phyloP scores from a whole-genome alignment of 1,139 yeast genomes.

The Kurtzmaniella quercitrusa region DNA sequence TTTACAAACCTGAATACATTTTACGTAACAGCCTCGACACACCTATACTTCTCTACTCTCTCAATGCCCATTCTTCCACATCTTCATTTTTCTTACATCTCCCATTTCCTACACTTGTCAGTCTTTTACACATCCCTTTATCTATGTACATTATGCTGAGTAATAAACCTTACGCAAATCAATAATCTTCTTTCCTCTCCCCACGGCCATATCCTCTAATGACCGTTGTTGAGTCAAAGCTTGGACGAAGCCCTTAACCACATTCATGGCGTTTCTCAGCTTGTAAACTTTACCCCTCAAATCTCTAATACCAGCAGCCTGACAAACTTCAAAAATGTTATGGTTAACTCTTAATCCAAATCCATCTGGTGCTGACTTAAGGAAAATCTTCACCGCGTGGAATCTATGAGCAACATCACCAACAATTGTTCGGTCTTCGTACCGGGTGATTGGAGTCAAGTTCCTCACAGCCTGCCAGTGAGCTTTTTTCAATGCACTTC shows the following conservation, averaged over 20 bases:
- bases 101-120: not conserved
- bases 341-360: conserved; percentile 93
- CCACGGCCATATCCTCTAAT: conserved; percentile 82
- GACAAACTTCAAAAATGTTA: conserved; percentile 86
- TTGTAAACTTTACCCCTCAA: conserved; percentile 87
- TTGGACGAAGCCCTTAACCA: conserved; percentile 84
- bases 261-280: conserved; percentile 92
- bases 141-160: conserved; percentile 29
- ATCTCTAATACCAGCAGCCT: conserved; percentile 93
- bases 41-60: too few species aligned
- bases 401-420: conserved; percentile 80
- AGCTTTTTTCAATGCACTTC: conserved; percentile 78
- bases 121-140: not conserved
- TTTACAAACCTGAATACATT: too few species aligned
- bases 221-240: conserved; percentile 80
- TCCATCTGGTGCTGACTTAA: conserved; percentile 90
- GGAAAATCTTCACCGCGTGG: conserved; percentile 79
- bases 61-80: too few species aligned
- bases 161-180: conserved; percentile 91
- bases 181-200: conserved; percentile 92
- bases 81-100: too few species aligned
- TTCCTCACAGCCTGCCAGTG: conserved; percentile 94
- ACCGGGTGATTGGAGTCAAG: conserved; percentile 75
- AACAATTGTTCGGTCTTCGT: conserved; percentile 86
- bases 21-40: too few species aligned